Evolutionary conservation across 352 stramenopile genomes (phyloP).

Genomic region (Phytophthora capsici): DNA sequence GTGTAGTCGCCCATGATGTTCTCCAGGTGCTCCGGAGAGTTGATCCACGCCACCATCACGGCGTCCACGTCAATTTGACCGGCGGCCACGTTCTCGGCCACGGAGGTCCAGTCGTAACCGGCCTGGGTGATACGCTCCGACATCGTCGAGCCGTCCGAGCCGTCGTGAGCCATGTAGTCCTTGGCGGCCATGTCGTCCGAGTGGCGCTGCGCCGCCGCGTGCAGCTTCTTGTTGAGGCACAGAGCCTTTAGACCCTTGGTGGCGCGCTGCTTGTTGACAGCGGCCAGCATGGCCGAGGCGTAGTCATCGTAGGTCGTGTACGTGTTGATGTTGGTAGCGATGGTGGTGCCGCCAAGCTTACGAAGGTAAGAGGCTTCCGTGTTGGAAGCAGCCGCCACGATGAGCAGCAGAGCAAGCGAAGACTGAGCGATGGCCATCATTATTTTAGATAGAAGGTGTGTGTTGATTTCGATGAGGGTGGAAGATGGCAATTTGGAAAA

Average conservation of each 20-base stretch:
- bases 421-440: constrained; percentile 23
- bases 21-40: constrained; percentile 36
- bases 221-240: constrained; percentile 49
- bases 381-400: constrained; percentile 20
- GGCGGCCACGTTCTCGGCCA: constrained; percentile 46
- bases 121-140: constrained; percentile 42
- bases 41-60: constrained; percentile 52
- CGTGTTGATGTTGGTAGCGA: constrained; percentile 19
- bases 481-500: constrained; percentile 11
- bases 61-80: constrained; percentile 38
- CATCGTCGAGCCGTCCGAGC: constrained; percentile 48
- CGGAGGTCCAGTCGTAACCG: constrained; percentile 49
- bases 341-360: constrained; percentile 17
- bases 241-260: constrained; percentile 39
- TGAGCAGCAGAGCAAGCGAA: constrained; percentile 24
- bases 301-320: constrained; percentile 32
- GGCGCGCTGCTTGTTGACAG: constrained; percentile 56
- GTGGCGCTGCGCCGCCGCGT: constrained; percentile 25
- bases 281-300: constrained; percentile 35
- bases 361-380: constrained; percentile 14
- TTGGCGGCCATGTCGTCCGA: constrained; percentile 55
- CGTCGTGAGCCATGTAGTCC: constrained; percentile 57
- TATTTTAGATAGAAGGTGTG: not conserved
- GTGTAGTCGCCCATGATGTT: constrained; percentile 54
- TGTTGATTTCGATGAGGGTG: constrained; percentile 1